Evolutionary conservation across 768 basidiomycete species (phyloP), one percentile per base, ranked within the genome.

Genomic region (Boletus eberwhitei): DNA sequence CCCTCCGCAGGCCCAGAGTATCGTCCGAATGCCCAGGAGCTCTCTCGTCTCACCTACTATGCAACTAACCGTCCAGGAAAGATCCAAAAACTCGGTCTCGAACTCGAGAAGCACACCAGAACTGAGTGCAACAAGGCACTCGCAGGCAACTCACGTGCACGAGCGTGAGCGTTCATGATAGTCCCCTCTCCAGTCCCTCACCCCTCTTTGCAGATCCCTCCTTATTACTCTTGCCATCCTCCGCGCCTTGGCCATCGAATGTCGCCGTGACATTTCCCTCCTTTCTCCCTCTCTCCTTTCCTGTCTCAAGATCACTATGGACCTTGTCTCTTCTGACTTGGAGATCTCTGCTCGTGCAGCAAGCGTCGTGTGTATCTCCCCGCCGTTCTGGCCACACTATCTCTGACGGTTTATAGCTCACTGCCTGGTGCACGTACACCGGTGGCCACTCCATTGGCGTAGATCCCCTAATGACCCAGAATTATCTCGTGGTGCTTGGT

Each of bases 361-460:
- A 21, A 88, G 81, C 64, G 83, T 93, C 50, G 93, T 93, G 68
- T 63, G 89, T 79, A 13, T 17, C 31, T 14, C 38, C 21, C 19
- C 53, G 2, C 29, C 26, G 0, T 4, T 41, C 21, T 41, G 1
- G 1, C 16, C 24, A 7, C 55, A 7, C 21, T 13, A 14, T 19
- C 19, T 22, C 45, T 62, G 7, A 56, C 35, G 42, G 3, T 17
- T n/a, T 4, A 32, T 61, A 94, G 88, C 93, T 96, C 63, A 90
- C 87, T 4, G 87, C 92, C 2, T 98, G 92, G 88, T 87, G 88
- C 19, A 94, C 93, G 16, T 97, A 86, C 60, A 93, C 94, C 21
- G 88, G 95, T 60, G 92, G 93, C 0, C 85, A 85, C 50, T 75
- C 89, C 38, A 84, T 95, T 58, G 90, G 89, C 26, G 82, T 86